Conservation (phyloP, 2,329 filamentous ascomycete genomes). For the Amphichorda felina region DNA sequence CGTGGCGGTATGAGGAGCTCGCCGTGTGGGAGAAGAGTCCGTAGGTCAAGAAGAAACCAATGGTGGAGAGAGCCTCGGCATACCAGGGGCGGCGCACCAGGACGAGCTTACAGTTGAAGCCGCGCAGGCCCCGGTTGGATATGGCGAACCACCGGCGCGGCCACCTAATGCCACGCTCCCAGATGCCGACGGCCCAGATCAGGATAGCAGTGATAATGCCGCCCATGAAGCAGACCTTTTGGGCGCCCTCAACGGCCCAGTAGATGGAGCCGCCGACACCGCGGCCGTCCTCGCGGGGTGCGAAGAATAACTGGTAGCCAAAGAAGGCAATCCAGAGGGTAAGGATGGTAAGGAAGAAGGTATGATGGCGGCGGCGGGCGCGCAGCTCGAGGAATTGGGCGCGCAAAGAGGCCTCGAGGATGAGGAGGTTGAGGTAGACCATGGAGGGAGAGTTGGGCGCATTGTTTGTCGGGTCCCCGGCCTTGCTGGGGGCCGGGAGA, state of each 20-base stretch:
- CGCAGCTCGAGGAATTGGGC: conserved; percentile 87
- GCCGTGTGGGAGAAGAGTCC: conserved; percentile 56
- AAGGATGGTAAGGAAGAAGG: conserved; percentile 77
- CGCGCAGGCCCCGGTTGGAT: conserved; percentile 79
- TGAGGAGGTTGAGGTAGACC: conserved; percentile 96
- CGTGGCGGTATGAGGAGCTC: conserved; percentile 62
- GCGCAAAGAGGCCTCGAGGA: conserved; percentile 87
- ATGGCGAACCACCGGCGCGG: conserved; percentile 82
- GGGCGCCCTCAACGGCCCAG: conserved; percentile 83
- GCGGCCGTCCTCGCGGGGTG: conserved; percentile 88
- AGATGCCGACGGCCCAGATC: conserved; percentile 91
- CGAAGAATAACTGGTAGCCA: conserved; percentile 81
- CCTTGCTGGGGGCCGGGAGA: conserved; percentile 24
- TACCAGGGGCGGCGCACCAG: conserved; percentile 75
- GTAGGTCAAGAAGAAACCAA: conserved; percentile 69
- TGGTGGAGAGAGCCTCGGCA: conserved; percentile 61
- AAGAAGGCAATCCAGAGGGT: conserved; percentile 74
- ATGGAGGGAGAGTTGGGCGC: conserved; percentile 87
- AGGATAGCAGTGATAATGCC: conserved; percentile 78
- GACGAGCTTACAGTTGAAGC: conserved; percentile 94
- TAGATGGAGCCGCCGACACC: conserved; percentile 90
- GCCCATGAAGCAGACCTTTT: conserved; percentile 86
- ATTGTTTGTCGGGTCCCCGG: conserved; percentile 61
- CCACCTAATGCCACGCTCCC: conserved; percentile 91
- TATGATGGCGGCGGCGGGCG: conserved; percentile 79